Conservation (phyloP, 163 green algal genomes). For the Prototheca wickerhamii region DNA sequence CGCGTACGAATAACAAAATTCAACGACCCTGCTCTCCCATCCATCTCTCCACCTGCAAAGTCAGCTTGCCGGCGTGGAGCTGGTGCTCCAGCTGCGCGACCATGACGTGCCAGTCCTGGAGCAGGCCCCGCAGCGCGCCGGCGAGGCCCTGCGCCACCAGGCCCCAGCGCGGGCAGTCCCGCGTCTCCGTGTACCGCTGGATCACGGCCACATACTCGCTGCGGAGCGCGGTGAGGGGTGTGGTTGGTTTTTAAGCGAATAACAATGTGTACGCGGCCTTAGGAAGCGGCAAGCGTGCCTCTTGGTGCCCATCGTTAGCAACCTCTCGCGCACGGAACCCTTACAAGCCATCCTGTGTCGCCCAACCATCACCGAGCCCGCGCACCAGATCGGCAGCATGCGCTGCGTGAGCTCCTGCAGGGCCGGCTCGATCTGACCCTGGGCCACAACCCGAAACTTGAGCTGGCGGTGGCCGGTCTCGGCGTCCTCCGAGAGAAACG, state of each 20-base stretch:
- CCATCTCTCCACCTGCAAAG: conserved; percentile 32
- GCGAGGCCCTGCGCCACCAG: conserved; percentile 68
- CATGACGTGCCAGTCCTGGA: conserved; percentile 78
- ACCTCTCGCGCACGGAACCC: no score
- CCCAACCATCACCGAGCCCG: no score
- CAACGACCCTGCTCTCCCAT: conserved; percentile 5
- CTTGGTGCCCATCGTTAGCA: no score
- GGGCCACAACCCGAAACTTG: conserved; percentile 11
- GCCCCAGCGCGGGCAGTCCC: conserved; percentile 37
- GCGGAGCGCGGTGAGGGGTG: conserved; percentile 1
- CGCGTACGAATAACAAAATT: no score
- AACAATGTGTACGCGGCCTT: neutral
- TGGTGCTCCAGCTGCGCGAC: conserved; percentile 82
- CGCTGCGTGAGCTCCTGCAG: conserved; percentile 53
- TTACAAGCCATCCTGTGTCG: neutral
- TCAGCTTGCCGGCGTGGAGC: conserved; percentile 25
- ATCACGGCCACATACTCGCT: conserved; percentile 60
- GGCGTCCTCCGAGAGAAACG: conserved; percentile 7
- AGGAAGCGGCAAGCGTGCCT: neutral
- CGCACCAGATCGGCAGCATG: conserved; percentile 71
- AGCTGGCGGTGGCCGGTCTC: conserved; percentile 14
- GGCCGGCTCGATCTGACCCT: conserved; percentile 45
- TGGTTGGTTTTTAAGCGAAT: neutral
- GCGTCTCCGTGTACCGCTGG: conserved; percentile 71
- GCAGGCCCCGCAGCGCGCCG: conserved; percentile 55